Base-by-base conservation (phyloP, 1,139 yeast genomes). In the Candida neerlandica region DNA sequence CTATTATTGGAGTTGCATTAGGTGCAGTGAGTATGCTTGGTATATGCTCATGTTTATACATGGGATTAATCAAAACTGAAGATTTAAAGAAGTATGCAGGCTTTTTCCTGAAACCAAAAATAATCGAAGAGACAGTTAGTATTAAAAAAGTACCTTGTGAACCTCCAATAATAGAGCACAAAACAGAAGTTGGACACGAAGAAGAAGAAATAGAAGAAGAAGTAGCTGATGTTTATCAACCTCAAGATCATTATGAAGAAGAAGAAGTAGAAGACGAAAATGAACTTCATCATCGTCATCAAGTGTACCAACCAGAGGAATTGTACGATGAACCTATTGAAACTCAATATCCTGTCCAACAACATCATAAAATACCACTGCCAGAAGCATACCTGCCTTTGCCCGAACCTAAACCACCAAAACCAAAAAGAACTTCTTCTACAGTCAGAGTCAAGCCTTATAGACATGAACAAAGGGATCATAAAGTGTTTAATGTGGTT, bases 1-100 rank as follows among this genome's bases (percentile, higher is more conserved):
- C 40, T 5, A 44, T 47, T 1, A 12, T 46, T 15, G 51, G 67
- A 61, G 5, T 48, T 61, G 12, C 49, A 65, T 1, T 69, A 68
- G 70, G 67, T 4, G 26, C 47, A n/a, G 6, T 50, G 12, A 43
- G 35, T 6, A 1, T 43, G 12, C 23, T 45, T 21, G 52, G n/a
- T 44, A 64, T 7, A 69, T 66, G n/a, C 61, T 58, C 1, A 51
- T 62, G 16, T 59, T 67, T 74, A 71, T 71, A 71, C 57, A 47
- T 63, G 29, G 77, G 75, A 2, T 16, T 46, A 6, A 29, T 52
- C 14, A 49, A 50, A 16, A 41, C 29, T 11, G 27, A 42, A 18
- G 48, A 47, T 19, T 21, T 37, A 5, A 37, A 37, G 29, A 37
- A 21, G 14, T 37, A 37, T 21, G 16, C n/a, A 5, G 3, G n/a